Evolutionary conservation across 208 protist species (phyloP).

Genomic region (Leishmania amazonensis): DNA sequence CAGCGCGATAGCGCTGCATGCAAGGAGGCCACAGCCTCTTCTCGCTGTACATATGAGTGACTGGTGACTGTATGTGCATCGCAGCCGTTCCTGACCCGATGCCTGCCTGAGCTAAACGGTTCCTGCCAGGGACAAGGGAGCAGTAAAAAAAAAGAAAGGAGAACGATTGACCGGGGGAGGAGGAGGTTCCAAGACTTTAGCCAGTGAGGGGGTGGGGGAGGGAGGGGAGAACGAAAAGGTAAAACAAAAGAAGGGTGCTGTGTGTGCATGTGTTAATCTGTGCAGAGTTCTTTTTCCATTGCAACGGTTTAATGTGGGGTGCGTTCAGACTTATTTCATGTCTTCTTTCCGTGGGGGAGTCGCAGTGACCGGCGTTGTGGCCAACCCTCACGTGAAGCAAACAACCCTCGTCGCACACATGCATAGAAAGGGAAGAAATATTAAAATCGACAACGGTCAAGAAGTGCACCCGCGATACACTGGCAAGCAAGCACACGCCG

Average conservation of each 20-base stretch:
- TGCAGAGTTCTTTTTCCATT: not conserved
- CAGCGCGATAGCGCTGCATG: not conserved
- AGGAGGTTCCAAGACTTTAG: not conserved
- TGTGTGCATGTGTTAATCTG: not conserved
- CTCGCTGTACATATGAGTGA: not conserved
- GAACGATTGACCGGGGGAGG: not conserved
- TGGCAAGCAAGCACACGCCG: not conserved
- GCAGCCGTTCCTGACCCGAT: not conserved
- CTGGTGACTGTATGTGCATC: not conserved
- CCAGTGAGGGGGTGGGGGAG: not conserved
- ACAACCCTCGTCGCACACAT: not conserved
- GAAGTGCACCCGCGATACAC: not conserved
- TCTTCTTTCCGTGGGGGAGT: not conserved
- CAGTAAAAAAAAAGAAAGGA: not conserved
- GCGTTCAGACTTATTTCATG: not conserved
- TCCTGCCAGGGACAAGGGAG: not conserved
- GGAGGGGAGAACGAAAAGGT: not conserved
- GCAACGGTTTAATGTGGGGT: not conserved
- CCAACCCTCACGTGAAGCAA: not conserved
- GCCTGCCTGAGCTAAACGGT: not conserved
- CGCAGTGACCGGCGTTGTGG: not conserved
- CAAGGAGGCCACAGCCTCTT: not conserved
- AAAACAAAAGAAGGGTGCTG: not conserved
- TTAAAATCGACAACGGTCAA: not conserved
- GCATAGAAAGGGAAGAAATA: not conserved